Evolutionary conservation across 805 yeast species (phyloP).

Genomic region (Kazachstania africana): DNA sequence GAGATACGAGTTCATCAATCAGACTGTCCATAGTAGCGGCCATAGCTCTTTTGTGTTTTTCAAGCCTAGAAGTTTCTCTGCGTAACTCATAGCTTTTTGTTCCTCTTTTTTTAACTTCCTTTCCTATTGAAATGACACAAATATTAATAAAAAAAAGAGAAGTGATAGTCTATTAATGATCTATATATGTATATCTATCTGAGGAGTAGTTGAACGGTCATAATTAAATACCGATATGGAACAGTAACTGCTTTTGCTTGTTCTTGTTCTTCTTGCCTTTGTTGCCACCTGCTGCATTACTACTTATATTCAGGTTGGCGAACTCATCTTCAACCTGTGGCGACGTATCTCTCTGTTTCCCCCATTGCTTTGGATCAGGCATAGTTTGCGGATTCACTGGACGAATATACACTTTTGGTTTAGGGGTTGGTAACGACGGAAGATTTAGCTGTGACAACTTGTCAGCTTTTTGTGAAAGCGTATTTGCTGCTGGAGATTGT

Average conservation of each 20-base stretch:
- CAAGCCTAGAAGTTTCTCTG: too few relatives aligned
- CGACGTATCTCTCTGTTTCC: constrained; percentile 7
- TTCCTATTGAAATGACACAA: too few relatives aligned
- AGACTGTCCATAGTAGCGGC: not conserved
- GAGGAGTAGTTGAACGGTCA: too few relatives aligned
- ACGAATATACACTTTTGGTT: constrained; percentile 32
- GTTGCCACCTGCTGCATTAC: constrained; percentile 8
- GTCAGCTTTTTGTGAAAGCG: constrained; percentile 3
- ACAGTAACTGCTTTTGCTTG: constrained; percentile 43
- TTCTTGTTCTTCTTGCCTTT: constrained; percentile 29
- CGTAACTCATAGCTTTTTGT: too few relatives aligned
- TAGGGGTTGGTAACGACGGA: constrained; percentile 36
- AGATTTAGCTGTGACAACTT: constrained; percentile 26
- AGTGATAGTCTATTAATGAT: not conserved
- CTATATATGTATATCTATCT: not conserved
- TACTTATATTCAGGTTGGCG: constrained; percentile 3
- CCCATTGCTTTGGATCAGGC: constrained; percentile 30
- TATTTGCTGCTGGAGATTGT: constrained; percentile 7
- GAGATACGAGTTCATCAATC: constrained; percentile 8
- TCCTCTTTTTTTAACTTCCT: too few relatives aligned
- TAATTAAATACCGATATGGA: constrained; percentile 41
- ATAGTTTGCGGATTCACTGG: constrained; percentile 39
- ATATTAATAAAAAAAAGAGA: constrained; percentile 1
- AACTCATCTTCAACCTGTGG: constrained; percentile 5
- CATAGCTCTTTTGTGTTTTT: too few relatives aligned